phyloP scores from a whole-genome alignment of 192 early-diverging fungal genomes.

The Phycomyces blakesleeanus region DNA sequence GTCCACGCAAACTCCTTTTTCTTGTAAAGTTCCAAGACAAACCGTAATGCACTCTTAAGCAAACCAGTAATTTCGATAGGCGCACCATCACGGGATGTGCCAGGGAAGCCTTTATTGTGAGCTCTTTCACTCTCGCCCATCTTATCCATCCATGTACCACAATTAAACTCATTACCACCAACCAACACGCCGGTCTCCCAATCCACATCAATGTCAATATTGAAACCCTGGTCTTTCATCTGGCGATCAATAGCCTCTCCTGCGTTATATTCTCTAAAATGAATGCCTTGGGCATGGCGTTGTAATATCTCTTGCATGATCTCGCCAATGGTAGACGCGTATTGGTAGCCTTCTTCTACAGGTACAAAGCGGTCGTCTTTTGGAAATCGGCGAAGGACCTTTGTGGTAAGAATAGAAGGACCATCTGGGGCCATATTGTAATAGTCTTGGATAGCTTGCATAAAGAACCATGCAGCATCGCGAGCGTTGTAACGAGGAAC shows the following conservation, averaged over 20 bases:
- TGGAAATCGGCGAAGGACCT: conserved; percentile 81
- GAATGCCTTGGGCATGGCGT: conserved; percentile 84
- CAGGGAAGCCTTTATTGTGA: conserved; percentile 86
- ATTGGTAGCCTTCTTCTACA: conserved; percentile 62
- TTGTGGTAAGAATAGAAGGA: conserved; percentile 59
- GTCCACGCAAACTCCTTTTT: conserved; percentile 38
- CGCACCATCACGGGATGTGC: conserved; percentile 90
- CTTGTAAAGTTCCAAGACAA: conserved; percentile 61
- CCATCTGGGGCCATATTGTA: conserved; percentile 74
- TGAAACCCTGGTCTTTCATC: conserved; percentile 90
- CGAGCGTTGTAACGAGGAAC: conserved; percentile 92
- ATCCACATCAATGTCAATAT: conserved; percentile 71
- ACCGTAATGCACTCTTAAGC: conserved; percentile 78
- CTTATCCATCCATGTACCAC: conserved; percentile 99
- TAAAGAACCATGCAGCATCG: conserved; percentile 96
- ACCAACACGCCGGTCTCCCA: conserved; percentile 76
- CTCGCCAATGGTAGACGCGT: conserved; percentile 71
- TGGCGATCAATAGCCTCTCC: conserved; percentile 82
- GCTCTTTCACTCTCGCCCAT: conserved; percentile 94
- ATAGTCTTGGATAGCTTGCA: conserved; percentile 88
- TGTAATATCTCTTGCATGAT: conserved; percentile 89
- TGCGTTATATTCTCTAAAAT: conserved; percentile 95
- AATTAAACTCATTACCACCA: conserved; percentile 92
- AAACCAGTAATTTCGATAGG: conserved; percentile 90
- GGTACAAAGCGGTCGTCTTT: conserved; percentile 68